phyloP scores from a whole-genome alignment of 768 basidiomycete species.

The Paxillus rubicundulus region DNA sequence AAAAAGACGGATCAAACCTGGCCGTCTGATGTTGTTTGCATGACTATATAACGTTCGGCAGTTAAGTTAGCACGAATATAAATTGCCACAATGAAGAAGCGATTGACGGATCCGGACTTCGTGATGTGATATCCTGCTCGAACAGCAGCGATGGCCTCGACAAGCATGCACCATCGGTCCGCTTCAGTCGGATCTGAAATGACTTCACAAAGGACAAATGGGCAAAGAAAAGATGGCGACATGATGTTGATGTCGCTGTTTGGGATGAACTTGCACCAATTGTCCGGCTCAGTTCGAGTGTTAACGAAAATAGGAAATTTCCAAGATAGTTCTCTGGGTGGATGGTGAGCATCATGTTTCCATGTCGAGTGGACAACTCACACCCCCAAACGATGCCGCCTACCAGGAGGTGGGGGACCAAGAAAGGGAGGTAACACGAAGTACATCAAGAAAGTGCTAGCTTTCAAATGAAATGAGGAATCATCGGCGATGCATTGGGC shows the following conservation, averaged over 20 bases:
- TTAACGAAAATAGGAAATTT: constrained; percentile 11
- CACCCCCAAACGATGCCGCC: too few species aligned
- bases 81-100: constrained; percentile 14
- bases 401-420: too few species aligned
- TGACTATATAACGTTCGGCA: constrained; percentile 4
- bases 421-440: too few species aligned
- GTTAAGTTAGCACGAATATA: constrained; percentile 3
- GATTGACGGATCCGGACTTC: neutral
- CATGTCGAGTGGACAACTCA: too few species aligned
- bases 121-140: neutral
- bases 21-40: neutral
- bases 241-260: constrained; percentile 7
- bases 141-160: constrained; percentile 8
- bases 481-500: too few species aligned
- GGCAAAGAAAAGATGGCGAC: neutral
- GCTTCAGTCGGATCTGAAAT: neutral
- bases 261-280: constrained; percentile 1
- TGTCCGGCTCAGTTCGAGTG: fast-evolving
- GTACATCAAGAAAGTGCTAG: too few species aligned
- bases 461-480: too few species aligned
- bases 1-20: neutral
- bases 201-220: constrained; percentile 13
- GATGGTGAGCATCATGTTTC: too few species aligned
- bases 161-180: constrained; percentile 7
- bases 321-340: constrained; percentile 9